Conservation (phyloP, 2,329 filamentous ascomycete genomes). For the Clarireedia hainanense region DNA sequence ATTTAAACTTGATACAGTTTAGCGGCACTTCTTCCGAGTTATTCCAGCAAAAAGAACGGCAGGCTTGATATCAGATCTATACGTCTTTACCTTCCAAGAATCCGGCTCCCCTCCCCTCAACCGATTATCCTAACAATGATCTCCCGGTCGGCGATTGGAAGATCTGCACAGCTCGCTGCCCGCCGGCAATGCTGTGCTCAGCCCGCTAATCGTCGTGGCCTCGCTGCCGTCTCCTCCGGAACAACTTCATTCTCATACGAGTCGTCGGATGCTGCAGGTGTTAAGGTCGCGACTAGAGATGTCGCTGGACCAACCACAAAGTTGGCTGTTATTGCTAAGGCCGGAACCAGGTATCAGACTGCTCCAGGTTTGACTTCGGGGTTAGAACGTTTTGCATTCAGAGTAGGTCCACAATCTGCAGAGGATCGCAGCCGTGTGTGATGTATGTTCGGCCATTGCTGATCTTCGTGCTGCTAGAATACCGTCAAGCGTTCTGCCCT, state of each 20-base stretch:
- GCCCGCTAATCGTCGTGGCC: conserved; percentile 48
- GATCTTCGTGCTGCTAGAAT: conserved; percentile 44
- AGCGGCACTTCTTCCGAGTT: conserved; percentile 10
- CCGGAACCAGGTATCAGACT: conserved; percentile 86
- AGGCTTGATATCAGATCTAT: conserved; percentile 12
- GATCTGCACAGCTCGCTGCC: conserved; percentile 55
- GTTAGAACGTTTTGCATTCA: conserved; percentile 94
- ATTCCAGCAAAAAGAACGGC: conserved; percentile 15
- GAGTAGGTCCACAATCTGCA: conserved; percentile 43
- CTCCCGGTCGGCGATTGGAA: conserved; percentile 57
- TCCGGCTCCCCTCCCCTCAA: conserved; percentile 15
- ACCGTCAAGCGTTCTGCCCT: conserved; percentile 83
- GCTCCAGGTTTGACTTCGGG: conserved; percentile 83
- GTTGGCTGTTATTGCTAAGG: conserved; percentile 86
- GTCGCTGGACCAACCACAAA: conserved; percentile 81
- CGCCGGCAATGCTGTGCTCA: conserved; percentile 51
- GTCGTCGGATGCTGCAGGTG: conserved; percentile 68
- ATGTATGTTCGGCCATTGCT: conserved; percentile 6
- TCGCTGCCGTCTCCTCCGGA: conserved; percentile 55
- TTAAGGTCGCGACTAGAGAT: conserved; percentile 92
- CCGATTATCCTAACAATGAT: conserved; percentile 50
- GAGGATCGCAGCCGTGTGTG: conserved; percentile 6
- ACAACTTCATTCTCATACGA: conserved; percentile 80
- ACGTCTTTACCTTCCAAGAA: conserved; percentile 8
- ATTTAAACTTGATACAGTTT: background rate